These are phyloP conservation scores for Lodderomyces metapsilosis DNA, from an alignment of 1,139 yeast genomes.

Conservation along the genomic window DNA sequence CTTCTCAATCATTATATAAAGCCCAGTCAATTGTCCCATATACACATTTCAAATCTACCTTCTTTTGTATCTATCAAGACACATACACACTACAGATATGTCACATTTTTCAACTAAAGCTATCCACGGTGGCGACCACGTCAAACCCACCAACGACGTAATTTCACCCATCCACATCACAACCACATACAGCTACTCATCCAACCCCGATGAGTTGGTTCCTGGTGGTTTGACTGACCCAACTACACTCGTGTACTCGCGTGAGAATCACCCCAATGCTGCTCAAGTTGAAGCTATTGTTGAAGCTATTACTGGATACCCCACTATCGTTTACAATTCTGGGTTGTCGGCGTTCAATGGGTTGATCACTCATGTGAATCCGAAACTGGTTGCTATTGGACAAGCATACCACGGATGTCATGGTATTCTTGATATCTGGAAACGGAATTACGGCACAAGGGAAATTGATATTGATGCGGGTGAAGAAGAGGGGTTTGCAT, in stretches of 20 bases:
- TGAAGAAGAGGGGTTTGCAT: constrained; percentile 38
- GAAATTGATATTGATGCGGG: constrained; percentile 48
- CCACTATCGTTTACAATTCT: constrained; percentile 63
- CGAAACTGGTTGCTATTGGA: constrained; percentile 73
- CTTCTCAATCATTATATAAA: too few species aligned
- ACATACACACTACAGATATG: too few species aligned
- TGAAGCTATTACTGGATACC: constrained; percentile 53
- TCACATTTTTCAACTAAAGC: constrained; percentile 49
- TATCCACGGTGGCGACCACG: constrained; percentile 63
- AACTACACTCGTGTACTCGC: constrained; percentile 48
- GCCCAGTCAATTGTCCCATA: too few species aligned
- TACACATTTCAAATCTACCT: too few species aligned
- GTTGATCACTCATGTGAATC: constrained; percentile 66
- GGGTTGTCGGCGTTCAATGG: constrained; percentile 85
- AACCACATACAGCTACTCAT: constrained; percentile 69
- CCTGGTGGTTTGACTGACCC: constrained; percentile 33
- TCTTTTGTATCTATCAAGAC: too few species aligned
- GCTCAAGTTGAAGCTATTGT: constrained; percentile 66
- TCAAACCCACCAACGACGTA: constrained; percentile 51
- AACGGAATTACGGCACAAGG: constrained; percentile 60
- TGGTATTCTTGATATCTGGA: constrained; percentile 61
- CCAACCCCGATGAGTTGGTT: constrained; percentile 52
- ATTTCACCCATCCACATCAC: constrained; percentile 81
- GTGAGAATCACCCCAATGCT: constrained; percentile 72
- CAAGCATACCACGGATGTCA: constrained; percentile 85